These are phyloP conservation scores for Aspergillus transmontanensis DNA, from an alignment of 2,329 filamentous ascomycete genomes.

Conservation along the genomic window DNA sequence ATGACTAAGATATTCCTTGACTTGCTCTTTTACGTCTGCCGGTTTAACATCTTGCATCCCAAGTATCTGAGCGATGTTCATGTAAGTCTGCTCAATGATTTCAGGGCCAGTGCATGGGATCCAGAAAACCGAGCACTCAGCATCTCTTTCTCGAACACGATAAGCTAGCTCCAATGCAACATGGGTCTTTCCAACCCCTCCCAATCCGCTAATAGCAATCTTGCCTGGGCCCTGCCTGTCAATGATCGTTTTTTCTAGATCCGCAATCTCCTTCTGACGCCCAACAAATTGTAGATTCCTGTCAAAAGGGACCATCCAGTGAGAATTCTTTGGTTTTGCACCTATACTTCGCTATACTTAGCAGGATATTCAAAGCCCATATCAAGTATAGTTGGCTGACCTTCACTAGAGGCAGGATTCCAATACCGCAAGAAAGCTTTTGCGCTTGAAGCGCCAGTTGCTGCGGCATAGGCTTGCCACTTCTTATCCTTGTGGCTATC, in stretches of 20 bases:
- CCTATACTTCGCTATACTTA: not conserved
- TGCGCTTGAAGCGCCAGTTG: not conserved
- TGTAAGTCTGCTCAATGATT: conserved; percentile 23
- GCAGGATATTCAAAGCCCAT: not conserved
- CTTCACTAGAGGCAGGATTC: not conserved
- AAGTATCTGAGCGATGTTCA: not conserved
- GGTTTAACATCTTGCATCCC: not conserved
- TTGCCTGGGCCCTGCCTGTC: conserved; percentile 10
- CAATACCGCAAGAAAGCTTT: not conserved
- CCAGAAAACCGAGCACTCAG: conserved; percentile 29
- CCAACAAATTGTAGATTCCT: conserved; percentile 15
- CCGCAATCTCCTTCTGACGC: conserved; percentile 11
- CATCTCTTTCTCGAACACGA: conserved; percentile 19
- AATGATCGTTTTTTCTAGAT: conserved; percentile 7
- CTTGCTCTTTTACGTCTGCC: conserved; percentile 8
- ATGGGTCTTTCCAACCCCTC: conserved; percentile 34
- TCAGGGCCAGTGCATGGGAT: conserved; percentile 24
- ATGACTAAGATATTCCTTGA: not conserved
- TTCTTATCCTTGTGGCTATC: not conserved
- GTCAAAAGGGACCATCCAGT: conserved; percentile 11
- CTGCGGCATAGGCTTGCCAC: not conserved
- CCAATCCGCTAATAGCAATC: conserved; percentile 26
- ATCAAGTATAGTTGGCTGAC: conserved; percentile 1
- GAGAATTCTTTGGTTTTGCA: not conserved
- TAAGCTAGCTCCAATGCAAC: conserved; percentile 30